These are phyloP conservation scores for Colletotrichum spinosum DNA, from an alignment of 2,329 filamentous ascomycete species.

Conservation along the genomic window DNA sequence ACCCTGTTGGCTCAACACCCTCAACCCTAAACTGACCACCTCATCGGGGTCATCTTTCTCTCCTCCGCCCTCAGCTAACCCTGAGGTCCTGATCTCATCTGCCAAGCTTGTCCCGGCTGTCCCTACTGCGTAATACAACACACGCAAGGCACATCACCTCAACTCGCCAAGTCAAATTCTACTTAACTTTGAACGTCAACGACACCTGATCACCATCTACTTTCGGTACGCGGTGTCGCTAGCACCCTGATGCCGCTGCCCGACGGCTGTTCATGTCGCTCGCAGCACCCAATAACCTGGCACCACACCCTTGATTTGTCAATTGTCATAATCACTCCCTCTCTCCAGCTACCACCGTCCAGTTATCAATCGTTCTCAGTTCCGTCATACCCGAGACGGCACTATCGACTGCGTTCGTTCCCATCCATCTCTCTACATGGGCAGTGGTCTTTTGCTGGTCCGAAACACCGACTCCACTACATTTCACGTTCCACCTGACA, in stretches of 20 bases:
- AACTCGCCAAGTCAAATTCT: slow-evolving; percentile 10
- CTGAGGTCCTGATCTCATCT: slow-evolving; percentile 12
- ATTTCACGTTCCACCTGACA: background rate
- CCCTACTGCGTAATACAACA: background rate
- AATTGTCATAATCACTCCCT: slow-evolving; percentile 4
- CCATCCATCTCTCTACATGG: background rate
- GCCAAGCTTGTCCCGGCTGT: slow-evolving; percentile 11
- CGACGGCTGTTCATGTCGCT: background rate
- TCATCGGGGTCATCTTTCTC: background rate
- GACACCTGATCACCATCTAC: slow-evolving; percentile 8
- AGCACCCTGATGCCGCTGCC: slow-evolving; percentile 12
- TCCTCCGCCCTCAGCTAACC: background rate
- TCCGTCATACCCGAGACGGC: slow-evolving; percentile 22
- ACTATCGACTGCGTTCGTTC: background rate
- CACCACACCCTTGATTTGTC: slow-evolving; percentile 25
- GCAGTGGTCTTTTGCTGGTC: background rate
- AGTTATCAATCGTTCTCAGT: slow-evolving; percentile 12
- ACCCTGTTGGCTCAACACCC: background rate
- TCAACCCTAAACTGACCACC: slow-evolving; percentile 9
- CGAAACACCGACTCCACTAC: background rate
- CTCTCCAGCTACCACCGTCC: background rate
- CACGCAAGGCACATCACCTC: slow-evolving; percentile 3
- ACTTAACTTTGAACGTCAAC: slow-evolving; percentile 13
- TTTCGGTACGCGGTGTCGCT: background rate
- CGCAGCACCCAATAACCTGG: background rate